phyloP scores from a whole-genome alignment of 2,329 filamentous ascomycete genomes.

The Fusarium cicatricum region DNA sequence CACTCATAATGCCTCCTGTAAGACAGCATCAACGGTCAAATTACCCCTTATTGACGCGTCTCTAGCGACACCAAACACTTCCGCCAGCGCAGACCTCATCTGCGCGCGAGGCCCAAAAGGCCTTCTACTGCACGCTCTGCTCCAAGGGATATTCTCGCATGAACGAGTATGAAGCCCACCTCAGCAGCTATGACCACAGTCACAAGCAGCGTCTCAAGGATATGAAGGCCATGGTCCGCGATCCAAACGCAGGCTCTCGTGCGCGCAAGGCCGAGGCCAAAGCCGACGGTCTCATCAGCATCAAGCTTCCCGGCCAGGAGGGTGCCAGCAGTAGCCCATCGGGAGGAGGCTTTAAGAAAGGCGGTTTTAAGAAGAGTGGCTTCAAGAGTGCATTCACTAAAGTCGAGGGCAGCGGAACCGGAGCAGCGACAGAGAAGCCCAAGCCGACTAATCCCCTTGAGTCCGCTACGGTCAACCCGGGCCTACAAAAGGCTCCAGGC shows the following conservation, averaged over 20 bases:
- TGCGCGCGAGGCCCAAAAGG: constrained; percentile 78
- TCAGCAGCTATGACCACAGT: constrained; percentile 92
- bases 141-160: constrained; percentile 94
- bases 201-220: constrained; percentile 91
- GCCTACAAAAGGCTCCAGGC: constrained; percentile 12
- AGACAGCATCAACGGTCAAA: constrained; percentile 54
- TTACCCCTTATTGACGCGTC: constrained; percentile 12
- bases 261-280: constrained; percentile 76
- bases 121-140: constrained; percentile 88
- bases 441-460: constrained; percentile 41
- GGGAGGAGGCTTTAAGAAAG: constrained; percentile 68
- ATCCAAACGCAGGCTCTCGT: constrained; percentile 70
- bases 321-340: constrained; percentile 42
- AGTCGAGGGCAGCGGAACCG: constrained; percentile 50
- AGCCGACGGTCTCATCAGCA: constrained; percentile 72
- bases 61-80: constrained; percentile 65
- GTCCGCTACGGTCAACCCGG: constrained; percentile 27
- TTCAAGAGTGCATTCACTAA: constrained; percentile 80
- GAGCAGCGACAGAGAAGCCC: constrained; percentile 52
- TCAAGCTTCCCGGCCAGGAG: constrained; percentile 62
- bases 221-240: constrained; percentile 84
- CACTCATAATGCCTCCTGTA: constrained; percentile 63
- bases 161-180: constrained; percentile 95
- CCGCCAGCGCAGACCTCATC: constrained; percentile 66
- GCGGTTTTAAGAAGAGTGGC: constrained; percentile 81